These are phyloP conservation scores for Dictyostelium brefeldianum DNA, from an alignment of 78 protist genomes.

Conservation along the genomic window DNA sequence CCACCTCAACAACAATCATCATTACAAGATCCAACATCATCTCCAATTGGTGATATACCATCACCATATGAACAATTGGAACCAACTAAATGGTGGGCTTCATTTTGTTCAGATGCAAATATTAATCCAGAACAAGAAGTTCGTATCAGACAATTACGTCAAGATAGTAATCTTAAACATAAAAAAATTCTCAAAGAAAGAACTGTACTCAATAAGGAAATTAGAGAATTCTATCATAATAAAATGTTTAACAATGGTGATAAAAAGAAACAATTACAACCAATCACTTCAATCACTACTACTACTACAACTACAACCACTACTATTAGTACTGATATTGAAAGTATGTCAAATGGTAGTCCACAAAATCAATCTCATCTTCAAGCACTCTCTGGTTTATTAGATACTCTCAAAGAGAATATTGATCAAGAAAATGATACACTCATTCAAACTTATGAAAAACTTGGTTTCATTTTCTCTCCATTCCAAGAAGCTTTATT, in stretches of 20 bases:
- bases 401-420: conserved; percentile 55
- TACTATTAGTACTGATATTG: not conserved
- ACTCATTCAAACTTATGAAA: conserved; percentile 37
- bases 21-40: conserved; percentile 7
- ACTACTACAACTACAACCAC: not conserved
- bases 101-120: conserved; percentile 8
- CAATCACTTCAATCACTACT: not conserved
- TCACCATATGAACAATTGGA: not conserved
- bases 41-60: conserved; percentile 13
- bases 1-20: not conserved
- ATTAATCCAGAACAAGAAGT: conserved; percentile 27
- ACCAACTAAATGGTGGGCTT: conserved; percentile 30
- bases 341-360: conserved; percentile 17
- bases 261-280: not conserved
- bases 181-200: conserved; percentile 44
- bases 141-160: conserved; percentile 31
- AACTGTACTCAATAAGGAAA: conserved; percentile 38
- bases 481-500: conserved; percentile 69
- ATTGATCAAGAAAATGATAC: conserved; percentile 48
- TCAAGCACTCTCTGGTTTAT: conserved; percentile 3
- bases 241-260: conserved; percentile 11
- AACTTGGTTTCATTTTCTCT: conserved; percentile 22
- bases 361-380: conserved; percentile 28
- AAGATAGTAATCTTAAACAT: conserved; percentile 29
- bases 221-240: conserved; percentile 52